Conservation (phyloP, 2,329 filamentous ascomycete species). For the Fusarium cicatricum region DNA sequence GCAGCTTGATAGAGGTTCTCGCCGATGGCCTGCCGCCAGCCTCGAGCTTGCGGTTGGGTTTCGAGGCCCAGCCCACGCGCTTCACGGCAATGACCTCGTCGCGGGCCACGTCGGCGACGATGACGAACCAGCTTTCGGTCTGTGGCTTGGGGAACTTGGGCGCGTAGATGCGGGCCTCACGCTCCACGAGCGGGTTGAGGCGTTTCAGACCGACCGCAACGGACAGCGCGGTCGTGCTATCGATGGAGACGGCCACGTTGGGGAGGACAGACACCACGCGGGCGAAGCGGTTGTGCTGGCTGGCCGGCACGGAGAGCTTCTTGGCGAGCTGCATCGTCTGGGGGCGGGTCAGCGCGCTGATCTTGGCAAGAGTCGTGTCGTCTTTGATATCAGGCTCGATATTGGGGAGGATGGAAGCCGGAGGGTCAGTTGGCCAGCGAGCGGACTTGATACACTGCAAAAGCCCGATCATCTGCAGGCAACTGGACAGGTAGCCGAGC, state of each 20-base stretch:
- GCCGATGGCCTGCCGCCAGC: slow-evolving; percentile 59
- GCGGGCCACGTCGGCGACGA: slow-evolving; percentile 71
- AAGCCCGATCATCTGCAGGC: slow-evolving; percentile 81
- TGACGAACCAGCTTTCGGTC: slow-evolving; percentile 90
- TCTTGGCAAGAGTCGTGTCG: slow-evolving; percentile 53
- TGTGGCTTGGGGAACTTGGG: slow-evolving; percentile 94
- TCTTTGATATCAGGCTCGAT: slow-evolving; percentile 59
- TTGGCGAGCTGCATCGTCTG: slow-evolving; percentile 56
- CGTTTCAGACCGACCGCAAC: slow-evolving; percentile 72
- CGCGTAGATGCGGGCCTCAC: slow-evolving; percentile 80
- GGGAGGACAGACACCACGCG: slow-evolving; percentile 75
- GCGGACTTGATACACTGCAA: slow-evolving; percentile 94
- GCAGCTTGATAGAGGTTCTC: slow-evolving; percentile 68
- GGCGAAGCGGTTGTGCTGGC: slow-evolving; percentile 56
- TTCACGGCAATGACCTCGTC: slow-evolving; percentile 90
- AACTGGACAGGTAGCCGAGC: slow-evolving; percentile 81
- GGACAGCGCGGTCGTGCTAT: slow-evolving; percentile 67
- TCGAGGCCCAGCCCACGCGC: slow-evolving; percentile 75
- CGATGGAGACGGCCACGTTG: slow-evolving; percentile 68
- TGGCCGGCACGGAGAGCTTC: slow-evolving; percentile 58
- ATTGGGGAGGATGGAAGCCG: slow-evolving; percentile 81
- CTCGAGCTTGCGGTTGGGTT: slow-evolving; percentile 44
- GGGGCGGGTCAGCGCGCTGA: slow-evolving; percentile 48
- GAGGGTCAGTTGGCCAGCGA: slow-evolving; percentile 85
- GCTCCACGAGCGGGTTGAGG: slow-evolving; percentile 69